These are phyloP conservation scores for Pichia paraexigua DNA, from an alignment of 805 yeast species.

Conservation along the genomic window DNA sequence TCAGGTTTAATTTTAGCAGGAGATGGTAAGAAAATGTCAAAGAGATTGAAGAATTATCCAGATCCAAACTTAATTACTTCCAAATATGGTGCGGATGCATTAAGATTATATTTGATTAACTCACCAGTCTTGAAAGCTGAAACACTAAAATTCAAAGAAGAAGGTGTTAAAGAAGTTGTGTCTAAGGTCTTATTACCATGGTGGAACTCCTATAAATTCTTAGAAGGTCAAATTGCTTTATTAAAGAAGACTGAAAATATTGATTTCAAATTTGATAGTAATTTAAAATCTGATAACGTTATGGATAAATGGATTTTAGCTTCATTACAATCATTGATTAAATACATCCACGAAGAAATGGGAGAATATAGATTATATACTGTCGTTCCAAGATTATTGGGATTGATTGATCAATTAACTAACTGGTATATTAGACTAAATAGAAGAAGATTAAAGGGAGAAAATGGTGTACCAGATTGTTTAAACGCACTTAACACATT, in stretches of 20 bases:
- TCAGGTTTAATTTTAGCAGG: conserved; percentile 94
- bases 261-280: conserved; percentile 67
- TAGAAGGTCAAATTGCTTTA: conserved; percentile 87
- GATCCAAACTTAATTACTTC: conserved; percentile 80
- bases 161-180: conserved; percentile 97
- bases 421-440: conserved; percentile 99
- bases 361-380: conserved; percentile 81
- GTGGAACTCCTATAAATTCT: conserved; percentile 97
- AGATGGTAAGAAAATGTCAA: conserved; percentile 99
- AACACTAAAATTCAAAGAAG: conserved; percentile 93
- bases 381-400: conserved; percentile 87
- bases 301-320: conserved; percentile 98
- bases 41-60: conserved; percentile 95
- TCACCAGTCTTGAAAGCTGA: conserved; percentile 97
- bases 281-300: conserved; percentile 65
- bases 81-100: conserved; percentile 95
- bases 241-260: conserved; percentile 65
- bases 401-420: conserved; percentile 87
- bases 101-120: conserved; percentile 90
- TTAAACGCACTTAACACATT: conserved; percentile 81
- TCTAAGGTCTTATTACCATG: conserved; percentile 94
- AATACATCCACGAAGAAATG: conserved; percentile 88
- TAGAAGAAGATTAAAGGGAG: conserved; percentile 97
- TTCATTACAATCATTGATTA: conserved; percentile 85
- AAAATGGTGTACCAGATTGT: conserved; percentile 78